A percentile compares a stretch with the other conserved stretches of the same genome.
Evolutionary conservation across 1,284 basidiomycete species (phyloP).

Genomic region (Athelia sp.): DNA sequence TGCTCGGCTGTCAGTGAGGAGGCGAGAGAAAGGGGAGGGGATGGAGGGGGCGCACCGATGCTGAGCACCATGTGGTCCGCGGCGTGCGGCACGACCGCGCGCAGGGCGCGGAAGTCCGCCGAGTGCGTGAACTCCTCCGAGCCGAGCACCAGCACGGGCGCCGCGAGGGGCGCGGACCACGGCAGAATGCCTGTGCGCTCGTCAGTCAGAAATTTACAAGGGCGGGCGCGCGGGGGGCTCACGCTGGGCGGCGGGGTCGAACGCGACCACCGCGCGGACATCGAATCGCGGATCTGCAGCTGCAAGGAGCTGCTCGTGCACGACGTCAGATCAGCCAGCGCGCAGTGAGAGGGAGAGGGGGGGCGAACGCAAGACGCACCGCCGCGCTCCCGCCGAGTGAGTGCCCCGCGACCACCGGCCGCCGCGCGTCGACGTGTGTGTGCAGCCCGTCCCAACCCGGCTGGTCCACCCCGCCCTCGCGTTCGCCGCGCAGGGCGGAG

Average conservation of each 20-base stretch:
- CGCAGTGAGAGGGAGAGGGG: no score
- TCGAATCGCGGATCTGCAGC: conserved; percentile 16
- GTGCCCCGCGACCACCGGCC: conserved; percentile 27
- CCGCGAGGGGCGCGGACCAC: conserved; percentile 17
- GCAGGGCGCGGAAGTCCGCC: conserved; percentile 17
- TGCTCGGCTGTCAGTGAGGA: conserved; percentile 14
- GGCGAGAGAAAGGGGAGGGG: no score
- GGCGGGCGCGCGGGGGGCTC: background rate
- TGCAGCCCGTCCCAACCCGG: no score
- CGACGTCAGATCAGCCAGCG: no score
- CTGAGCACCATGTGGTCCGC: conserved; percentile 16
- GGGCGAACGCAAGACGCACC: no score
- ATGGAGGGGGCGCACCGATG: conserved; percentile 7
- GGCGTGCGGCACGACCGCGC: conserved; percentile 6
- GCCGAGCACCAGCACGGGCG: conserved; percentile 32
- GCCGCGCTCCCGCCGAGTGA: conserved; percentile 29
- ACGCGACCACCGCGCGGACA: conserved; percentile 19
- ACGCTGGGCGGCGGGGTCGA: conserved; percentile 23
- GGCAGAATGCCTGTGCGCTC: conserved; percentile 27
- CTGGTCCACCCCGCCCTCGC: conserved; percentile 8
- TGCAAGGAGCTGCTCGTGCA: conserved; percentile 16
- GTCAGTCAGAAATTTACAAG: conserved; percentile 2
- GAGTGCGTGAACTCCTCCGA: conserved; percentile 32
- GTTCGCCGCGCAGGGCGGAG: conserved; percentile 20
- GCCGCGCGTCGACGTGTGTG: conserved; percentile 9